A percentile compares a stretch with the other conserved stretches of the same genome.
Evolutionary conservation across 306 rosid species (phyloP).

Genomic region (Vigna reflexopilosa): DNA sequence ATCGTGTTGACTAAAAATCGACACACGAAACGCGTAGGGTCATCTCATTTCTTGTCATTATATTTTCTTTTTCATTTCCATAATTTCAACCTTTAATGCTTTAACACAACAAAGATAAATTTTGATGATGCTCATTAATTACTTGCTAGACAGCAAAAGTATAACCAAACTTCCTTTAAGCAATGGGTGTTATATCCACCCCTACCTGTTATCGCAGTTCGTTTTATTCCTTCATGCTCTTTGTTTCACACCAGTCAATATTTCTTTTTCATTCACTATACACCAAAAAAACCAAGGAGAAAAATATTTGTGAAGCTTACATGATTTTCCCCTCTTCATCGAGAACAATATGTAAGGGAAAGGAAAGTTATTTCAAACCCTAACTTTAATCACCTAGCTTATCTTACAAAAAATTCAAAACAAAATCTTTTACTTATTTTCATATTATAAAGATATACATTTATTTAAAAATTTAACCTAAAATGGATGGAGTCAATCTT

Average conservation of each 20-base stretch:
- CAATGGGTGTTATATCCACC: not conserved
- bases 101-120: constrained; percentile 36
- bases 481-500: too few relatives aligned
- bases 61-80: constrained; percentile 46
- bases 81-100: constrained; percentile 50
- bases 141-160: constrained; percentile 51
- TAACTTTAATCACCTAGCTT: too few relatives aligned
- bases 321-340: not conserved
- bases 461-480: not conserved
- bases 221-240: not conserved
- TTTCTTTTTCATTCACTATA: not conserved
- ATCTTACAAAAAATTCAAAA: too few relatives aligned
- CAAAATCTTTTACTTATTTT: not conserved
- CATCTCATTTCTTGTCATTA: constrained; percentile 53
- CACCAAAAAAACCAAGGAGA: not conserved
- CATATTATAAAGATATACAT: not conserved
- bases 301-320: not conserved
- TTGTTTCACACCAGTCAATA: not conserved
- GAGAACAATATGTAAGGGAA: not conserved
- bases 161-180: constrained; percentile 41
- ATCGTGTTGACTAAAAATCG: constrained; percentile 60
- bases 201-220: not conserved
- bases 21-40: constrained; percentile 54
- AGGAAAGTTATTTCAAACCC: too few relatives aligned
- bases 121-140: constrained; percentile 54